Base-by-base conservation (phyloP, 345 rosid genomes). In the Rubroshorea leprosula region DNA sequence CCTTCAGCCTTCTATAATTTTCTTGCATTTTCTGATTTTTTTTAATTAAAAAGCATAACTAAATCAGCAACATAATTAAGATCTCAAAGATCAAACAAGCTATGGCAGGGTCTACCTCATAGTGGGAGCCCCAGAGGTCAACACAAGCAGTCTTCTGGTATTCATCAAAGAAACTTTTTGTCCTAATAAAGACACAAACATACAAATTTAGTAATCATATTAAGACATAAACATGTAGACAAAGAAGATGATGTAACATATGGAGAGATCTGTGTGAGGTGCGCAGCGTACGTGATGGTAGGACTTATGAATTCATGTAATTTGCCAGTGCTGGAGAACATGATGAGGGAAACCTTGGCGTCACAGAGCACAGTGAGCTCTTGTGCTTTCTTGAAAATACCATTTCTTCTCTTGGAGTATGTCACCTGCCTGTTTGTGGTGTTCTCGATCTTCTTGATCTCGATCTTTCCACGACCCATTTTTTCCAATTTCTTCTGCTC, bases 21-120 rank as follows among this genome's bases (percentile, higher is more conserved):
- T 80, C 82, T 68, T 80, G 80, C 89, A 83, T 80, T 69, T 57
- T 78, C 89, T 83, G 74, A n/a, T n/a, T n/a, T n/a, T n/a, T n/a
- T 51, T 62, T 20, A 47, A 39, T 54, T 27, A 45, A 38, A 46
- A 5, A 13, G n/a, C n/a, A n/a, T 21, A 44, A 44, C 15, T 19
- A 58, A 29, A 56, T 24, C 53, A 5, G 35, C 15, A 22, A 19
- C 7, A 39, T 11, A 53, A 59, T 12, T 1, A 60, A 17, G 11
- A 19, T 41, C 54, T 35, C 14, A 27, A 18, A 44, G 20, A 29
- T 17, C 25, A 1, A 6, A 14, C 22, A 12, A 6, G 22, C 26
- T n/a, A n/a, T n/a, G n/a, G n/a, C n/a, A 13, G 18, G 45, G n/a
- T n/a, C n/a, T n/a, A 83, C 89, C 74, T 75, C 80, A 54, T 76